These are phyloP conservation scores for Lichtheimia ornata DNA, from an alignment of 371 early-diverging fungal genomes.

Conservation along the genomic window DNA sequence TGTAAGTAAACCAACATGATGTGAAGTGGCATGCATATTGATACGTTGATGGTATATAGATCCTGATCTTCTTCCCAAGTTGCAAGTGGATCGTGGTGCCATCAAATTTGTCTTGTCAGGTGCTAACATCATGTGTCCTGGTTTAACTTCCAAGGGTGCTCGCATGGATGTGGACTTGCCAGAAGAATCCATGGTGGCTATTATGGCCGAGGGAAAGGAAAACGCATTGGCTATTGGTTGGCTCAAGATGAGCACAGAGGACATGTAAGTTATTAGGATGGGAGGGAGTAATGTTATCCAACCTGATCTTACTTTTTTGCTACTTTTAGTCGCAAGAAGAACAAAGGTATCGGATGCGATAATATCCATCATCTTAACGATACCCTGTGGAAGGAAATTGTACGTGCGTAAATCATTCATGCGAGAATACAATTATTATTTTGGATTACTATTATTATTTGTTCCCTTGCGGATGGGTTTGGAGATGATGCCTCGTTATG, in stretches of 20 bases:
- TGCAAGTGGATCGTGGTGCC: slow-evolving; percentile 97
- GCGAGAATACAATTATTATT: too few relatives aligned
- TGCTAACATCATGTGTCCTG: slow-evolving; percentile 98
- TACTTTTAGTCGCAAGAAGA: slow-evolving; percentile 67
- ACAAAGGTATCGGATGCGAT: slow-evolving; percentile 93
- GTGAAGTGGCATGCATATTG: background rate
- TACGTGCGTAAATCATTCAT: slow-evolving; percentile 23
- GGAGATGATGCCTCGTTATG: too few relatives aligned
- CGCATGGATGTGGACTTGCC: slow-evolving; percentile 78
- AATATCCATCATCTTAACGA: slow-evolving; percentile 89
- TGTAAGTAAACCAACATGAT: slow-evolving; percentile 54
- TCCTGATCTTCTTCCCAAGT: slow-evolving; percentile 87
- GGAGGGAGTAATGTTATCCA: background rate
- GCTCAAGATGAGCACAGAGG: slow-evolving; percentile 86
- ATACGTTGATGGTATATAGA: slow-evolving; percentile 44
- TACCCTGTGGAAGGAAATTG: slow-evolving; percentile 78
- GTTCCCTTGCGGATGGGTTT: too few relatives aligned
- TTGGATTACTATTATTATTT: too few relatives aligned
- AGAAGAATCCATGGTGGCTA: slow-evolving; percentile 80
- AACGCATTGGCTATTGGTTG: slow-evolving; percentile 90
- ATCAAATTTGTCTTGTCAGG: slow-evolving; percentile 97
- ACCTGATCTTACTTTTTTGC: slow-evolving; percentile 8
- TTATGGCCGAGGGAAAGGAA: slow-evolving; percentile 96
- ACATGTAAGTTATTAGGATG: slow-evolving; percentile 73
- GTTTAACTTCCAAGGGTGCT: slow-evolving; percentile 93